phyloP scores from a whole-genome alignment of 345 rosid genomes.

The Raphanus raphanistrum region DNA sequence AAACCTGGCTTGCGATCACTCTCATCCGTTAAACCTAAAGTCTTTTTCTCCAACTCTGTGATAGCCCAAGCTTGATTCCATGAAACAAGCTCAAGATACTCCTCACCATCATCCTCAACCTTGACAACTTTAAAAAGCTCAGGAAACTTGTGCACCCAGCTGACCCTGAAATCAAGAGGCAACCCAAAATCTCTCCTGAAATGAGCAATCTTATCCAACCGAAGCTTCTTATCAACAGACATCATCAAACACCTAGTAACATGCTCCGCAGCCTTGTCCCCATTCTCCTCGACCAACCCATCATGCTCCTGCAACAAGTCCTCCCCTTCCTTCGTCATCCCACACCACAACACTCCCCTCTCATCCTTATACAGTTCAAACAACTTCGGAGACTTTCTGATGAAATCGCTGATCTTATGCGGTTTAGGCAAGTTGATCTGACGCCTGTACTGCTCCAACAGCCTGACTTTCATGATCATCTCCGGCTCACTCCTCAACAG shows the following conservation, averaged over 20 bases:
- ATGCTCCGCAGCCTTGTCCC: slow-evolving; percentile 67
- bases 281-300: slow-evolving; percentile 58
- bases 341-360: slow-evolving; percentile 77
- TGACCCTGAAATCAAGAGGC: slow-evolving; percentile 68
- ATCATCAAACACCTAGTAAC: slow-evolving; percentile 83
- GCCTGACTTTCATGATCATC: slow-evolving; percentile 61
- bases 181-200: slow-evolving; percentile 86
- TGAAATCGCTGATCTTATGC: slow-evolving; percentile 61
- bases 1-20: slow-evolving; percentile 55
- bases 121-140: slow-evolving; percentile 60
- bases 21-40: slow-evolving; percentile 45
- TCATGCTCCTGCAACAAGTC: slow-evolving; percentile 63
- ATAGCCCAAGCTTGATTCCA: slow-evolving; percentile 88
- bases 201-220: slow-evolving; percentile 63
- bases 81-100: slow-evolving; percentile 65
- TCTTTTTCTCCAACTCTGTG: slow-evolving; percentile 77
- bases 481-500: slow-evolving; percentile 67
- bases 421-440: slow-evolving; percentile 69
- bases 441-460: slow-evolving; percentile 53
- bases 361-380: slow-evolving; percentile 77
- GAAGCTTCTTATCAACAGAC: slow-evolving; percentile 63
- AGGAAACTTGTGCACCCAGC: slow-evolving; percentile 72
- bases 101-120: slow-evolving; percentile 50
- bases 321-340: slow-evolving; percentile 65
- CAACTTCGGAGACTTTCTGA: slow-evolving; percentile 69